Percentiles rank a stretch among this genome's conserved stretches.
phyloP scores from a whole-genome alignment of 78 protist genomes.

The Dictyostelium capitatum region DNA sequence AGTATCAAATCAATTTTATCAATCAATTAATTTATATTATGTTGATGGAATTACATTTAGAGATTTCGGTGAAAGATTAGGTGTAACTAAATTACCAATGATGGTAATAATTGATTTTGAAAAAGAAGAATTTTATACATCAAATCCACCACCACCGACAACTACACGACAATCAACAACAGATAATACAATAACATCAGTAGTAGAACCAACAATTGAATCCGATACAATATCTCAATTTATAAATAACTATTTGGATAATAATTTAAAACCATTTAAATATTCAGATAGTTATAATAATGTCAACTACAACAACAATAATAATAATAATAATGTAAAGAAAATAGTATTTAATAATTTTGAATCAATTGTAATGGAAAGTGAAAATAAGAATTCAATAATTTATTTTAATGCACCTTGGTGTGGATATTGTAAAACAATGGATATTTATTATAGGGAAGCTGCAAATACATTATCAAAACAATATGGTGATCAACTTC shows the following conservation, averaged over 20 bases:
- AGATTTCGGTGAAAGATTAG: conserved; percentile 46
- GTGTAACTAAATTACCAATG: conserved; percentile 2
- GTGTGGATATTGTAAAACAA: conserved; percentile 71
- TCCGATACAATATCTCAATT: background rate
- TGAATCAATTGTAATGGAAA: background rate
- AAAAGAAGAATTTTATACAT: conserved; percentile 4
- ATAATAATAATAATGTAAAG: background rate
- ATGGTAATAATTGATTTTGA: conserved; percentile 39
- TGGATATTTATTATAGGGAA: conserved; percentile 38
- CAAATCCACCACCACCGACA: background rate
- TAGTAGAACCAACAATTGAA: background rate
- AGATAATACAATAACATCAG: too few relatives aligned
- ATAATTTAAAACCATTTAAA: background rate
- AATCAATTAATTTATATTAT: conserved; percentile 7
- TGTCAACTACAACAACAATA: background rate
- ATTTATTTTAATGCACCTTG: conserved; percentile 57
- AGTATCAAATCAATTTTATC: background rate
- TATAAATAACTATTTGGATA: background rate
- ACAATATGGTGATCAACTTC: conserved; percentile 5
- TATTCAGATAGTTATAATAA: background rate
- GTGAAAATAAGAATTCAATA: conserved; percentile 29
- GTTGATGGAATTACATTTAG: conserved; percentile 46
- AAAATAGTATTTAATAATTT: conserved; percentile 26
- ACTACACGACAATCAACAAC: background rate
- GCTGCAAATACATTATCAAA: conserved; percentile 19